These are phyloP conservation scores for Dujonia santamariae DNA, from an alignment of 1,139 yeast species.

Conservation along the genomic window DNA sequence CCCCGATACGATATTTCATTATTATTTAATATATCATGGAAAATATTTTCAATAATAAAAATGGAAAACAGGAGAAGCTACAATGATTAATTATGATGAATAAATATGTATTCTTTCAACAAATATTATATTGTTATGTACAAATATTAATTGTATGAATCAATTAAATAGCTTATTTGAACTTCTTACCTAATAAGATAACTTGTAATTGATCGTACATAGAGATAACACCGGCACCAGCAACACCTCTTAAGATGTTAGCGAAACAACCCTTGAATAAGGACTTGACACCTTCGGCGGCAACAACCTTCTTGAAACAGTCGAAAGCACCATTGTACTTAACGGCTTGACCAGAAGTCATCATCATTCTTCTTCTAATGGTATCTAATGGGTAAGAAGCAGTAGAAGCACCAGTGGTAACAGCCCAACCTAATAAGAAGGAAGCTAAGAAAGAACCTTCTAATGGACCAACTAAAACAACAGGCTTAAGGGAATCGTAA, in stretches of 20 bases:
- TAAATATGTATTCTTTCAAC: slow-evolving; percentile 9
- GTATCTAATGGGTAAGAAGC: slow-evolving; percentile 57
- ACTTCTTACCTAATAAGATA: slow-evolving; percentile 50
- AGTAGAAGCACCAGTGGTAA: slow-evolving; percentile 53
- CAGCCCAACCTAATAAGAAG: slow-evolving; percentile 55
- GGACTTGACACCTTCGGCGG: slow-evolving; percentile 50
- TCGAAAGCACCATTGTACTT: slow-evolving; percentile 52
- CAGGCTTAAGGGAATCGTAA: slow-evolving; percentile 54
- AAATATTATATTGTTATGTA: slow-evolving; percentile 4
- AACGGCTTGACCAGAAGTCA: slow-evolving; percentile 56
- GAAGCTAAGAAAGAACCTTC: slow-evolving; percentile 55
- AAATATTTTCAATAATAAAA: too few relatives aligned
- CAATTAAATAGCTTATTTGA: slow-evolving; percentile 23
- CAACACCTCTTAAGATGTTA: slow-evolving; percentile 57
- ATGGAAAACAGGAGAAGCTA: too few relatives aligned
- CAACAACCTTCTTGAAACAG: slow-evolving; percentile 47
- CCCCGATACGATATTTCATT: too few relatives aligned
- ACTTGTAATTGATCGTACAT: slow-evolving; percentile 52
- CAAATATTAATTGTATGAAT: slow-evolving; percentile 9
- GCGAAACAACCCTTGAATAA: slow-evolving; percentile 57
- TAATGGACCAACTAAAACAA: slow-evolving; percentile 53
- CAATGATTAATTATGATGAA: too few relatives aligned
- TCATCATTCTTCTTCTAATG: slow-evolving; percentile 57
- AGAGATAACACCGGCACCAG: slow-evolving; percentile 57
- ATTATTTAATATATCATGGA: too few relatives aligned